Percentiles rank a stretch among this genome's conserved stretches.
Conservation (phyloP, 192 early-diverging fungal genomes). For the Podochytrium sp. region DNA sequence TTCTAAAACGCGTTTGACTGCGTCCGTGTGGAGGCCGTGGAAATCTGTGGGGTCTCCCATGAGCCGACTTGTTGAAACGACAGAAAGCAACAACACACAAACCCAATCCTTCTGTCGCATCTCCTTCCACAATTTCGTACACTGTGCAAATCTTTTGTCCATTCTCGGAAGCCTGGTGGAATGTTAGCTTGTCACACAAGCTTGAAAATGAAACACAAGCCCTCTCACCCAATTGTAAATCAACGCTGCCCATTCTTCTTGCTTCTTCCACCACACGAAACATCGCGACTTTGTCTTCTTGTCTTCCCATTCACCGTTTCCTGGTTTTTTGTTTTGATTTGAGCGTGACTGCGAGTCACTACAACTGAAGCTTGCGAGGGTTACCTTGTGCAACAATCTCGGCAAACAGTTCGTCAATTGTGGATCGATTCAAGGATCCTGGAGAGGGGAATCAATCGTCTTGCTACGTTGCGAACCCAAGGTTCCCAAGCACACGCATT, state of each 20-base stretch:
- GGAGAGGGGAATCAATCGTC: background rate
- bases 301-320: slow-evolving; percentile 60
- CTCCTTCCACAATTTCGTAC: slow-evolving; percentile 89
- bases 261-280: slow-evolving; percentile 84
- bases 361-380: background rate
- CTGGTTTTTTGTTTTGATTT: slow-evolving; percentile 54
- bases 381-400: slow-evolving; percentile 45
- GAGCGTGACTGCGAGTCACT: background rate
- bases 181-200: background rate
- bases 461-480: background rate
- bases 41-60: slow-evolving; percentile 65
- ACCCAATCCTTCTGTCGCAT: slow-evolving; percentile 77
- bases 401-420: slow-evolving; percentile 74
- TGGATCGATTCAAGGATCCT: slow-evolving; percentile 65
- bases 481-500: background rate
- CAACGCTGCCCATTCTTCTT: slow-evolving; percentile 86
- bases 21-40: slow-evolving; percentile 68
- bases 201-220: too few species aligned
- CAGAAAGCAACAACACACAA: slow-evolving; percentile 3
- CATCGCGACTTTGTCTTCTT: slow-evolving; percentile 54
- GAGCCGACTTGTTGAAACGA: background rate
- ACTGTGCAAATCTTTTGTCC: slow-evolving; percentile 84
- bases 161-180: slow-evolving; percentile 59
- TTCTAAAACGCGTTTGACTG: slow-evolving; percentile 79
- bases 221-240: slow-evolving; percentile 80